Base-by-base conservation (phyloP, 1,284 basidiomycete genomes). In the Trichosporon ovoides region DNA sequence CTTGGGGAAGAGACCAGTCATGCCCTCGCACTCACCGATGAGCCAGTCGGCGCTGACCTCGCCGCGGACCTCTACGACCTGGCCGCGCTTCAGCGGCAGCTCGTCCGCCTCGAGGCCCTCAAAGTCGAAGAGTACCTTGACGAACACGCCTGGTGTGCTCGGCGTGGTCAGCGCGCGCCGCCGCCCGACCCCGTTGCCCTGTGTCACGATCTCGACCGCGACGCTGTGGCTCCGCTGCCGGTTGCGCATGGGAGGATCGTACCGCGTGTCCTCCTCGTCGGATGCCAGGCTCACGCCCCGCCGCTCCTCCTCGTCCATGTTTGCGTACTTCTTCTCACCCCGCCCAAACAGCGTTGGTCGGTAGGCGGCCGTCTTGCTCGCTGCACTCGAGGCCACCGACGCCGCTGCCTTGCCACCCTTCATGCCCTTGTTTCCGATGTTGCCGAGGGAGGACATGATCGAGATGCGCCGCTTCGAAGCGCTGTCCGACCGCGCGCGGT, bases 11-110 rank as follows among this genome's bases (percentile, higher is more conserved):
- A 91, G 69, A 9, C 89, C 89, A 43, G 81, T 84, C 65, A 80
- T 80, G 14, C 87, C 87, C 28, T 85, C 70, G 13, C 54, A 66
- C 72, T 88, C 84, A 13, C 89, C 89, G 78, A 90, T 83, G 85
- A 87, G 90, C 90, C 90, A 93, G 56, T 84, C 88, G 58, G 87
- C 86, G 35, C 88, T 78, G 0, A 90, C 86, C 72, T 91, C 87
- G 37, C 84, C 84, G 22, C 88, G 68, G 18, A 91, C 85, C 18
- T 81, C 73, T 57, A 93, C 86, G 63, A 88, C 83, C 51, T 87
- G 85, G 0, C 89, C 90, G 7, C 80, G 77, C 57, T 77, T 81
- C 76, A 92, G 86, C 34, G 81, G 82, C 43, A 93, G 78, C 73
- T 92, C 90, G 66, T 91, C 89, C 1, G 59, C 58, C 3, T 83